Conservation (phyloP, 345 rosid genomes). For the Boechera retrofracta region DNA sequence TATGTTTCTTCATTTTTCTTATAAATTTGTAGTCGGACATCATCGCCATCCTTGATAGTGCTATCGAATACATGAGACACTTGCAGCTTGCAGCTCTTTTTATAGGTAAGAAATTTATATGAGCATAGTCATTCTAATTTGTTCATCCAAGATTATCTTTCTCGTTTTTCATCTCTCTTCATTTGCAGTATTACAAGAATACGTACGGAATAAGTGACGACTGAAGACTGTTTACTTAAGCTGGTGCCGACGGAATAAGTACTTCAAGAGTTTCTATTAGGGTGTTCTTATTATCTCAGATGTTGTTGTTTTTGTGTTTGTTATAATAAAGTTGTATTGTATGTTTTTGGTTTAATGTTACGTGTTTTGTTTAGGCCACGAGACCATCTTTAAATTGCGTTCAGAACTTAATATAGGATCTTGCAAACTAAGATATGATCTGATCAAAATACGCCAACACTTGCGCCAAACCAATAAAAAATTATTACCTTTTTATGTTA, state of each 20-base stretch:
- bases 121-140: background rate
- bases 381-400: background rate
- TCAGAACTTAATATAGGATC: background rate
- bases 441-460: background rate
- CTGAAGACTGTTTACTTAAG: background rate
- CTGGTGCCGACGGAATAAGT: background rate
- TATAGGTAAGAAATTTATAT: background rate
- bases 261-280: background rate
- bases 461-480: background rate
- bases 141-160: background rate
- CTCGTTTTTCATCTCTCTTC: background rate
- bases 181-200: background rate
- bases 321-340: background rate
- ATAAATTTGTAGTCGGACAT: constrained; percentile 8
- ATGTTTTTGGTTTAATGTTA: constrained; percentile 1
- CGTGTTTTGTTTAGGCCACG: background rate
- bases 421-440: background rate
- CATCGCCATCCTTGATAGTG: constrained; percentile 19
- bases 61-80: background rate
- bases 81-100: background rate
- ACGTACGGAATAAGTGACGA: background rate
- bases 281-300: background rate
- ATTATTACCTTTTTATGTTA: too few species aligned
- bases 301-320: constrained; percentile 1
- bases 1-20: background rate